A percentile compares a stretch with the other conserved stretches of the same genome.
Conservation (phyloP, 2,329 filamentous ascomycete genomes). For the Cylindrodendrum hubeiense region DNA sequence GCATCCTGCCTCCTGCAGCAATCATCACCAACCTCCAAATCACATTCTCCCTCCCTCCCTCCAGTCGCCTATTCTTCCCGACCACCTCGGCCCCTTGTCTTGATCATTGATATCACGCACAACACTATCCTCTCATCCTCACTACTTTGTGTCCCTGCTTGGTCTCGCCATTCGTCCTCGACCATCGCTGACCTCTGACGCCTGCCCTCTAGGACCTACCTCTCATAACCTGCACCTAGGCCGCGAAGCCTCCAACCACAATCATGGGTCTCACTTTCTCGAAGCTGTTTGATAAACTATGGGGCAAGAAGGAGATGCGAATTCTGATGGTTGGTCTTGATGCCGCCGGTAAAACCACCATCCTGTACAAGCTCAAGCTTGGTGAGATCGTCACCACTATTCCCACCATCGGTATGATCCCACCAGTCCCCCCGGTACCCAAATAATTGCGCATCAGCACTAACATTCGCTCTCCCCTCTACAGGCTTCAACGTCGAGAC, state of each 20-base stretch:
- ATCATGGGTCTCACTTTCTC: constrained; percentile 99
- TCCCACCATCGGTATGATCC: constrained; percentile 85
- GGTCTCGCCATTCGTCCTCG: constrained; percentile 36
- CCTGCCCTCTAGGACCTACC: constrained; percentile 30
- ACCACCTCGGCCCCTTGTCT: constrained; percentile 15
- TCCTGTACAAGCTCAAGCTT: constrained; percentile 99
- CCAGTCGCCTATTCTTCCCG: constrained; percentile 32
- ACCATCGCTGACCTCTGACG: constrained; percentile 27
- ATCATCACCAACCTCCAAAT: constrained; percentile 37
- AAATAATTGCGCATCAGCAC: constrained; percentile 19
- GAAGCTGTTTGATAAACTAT: constrained; percentile 95
- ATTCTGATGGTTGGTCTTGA: constrained; percentile 99
- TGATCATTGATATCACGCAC: constrained; percentile 23
- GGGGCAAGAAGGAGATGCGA: constrained; percentile 99
- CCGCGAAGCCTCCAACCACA: constrained; percentile 61
- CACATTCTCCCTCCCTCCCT: constrained; percentile 14
- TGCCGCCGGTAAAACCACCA: constrained; percentile 99
- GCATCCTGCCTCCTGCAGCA: constrained; percentile 34
- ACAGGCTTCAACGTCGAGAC: constrained; percentile 99
- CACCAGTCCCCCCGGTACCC: constrained; percentile 4
- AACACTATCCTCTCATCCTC: constrained; percentile 34
- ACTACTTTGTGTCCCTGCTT: constrained; percentile 23
- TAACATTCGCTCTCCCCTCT: constrained; percentile 39
- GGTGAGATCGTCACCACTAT: constrained; percentile 99
- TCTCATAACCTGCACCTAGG: constrained; percentile 45